Conservation (phyloP, 2,329 filamentous ascomycete species). For the Fusarium liriodendri region DNA sequence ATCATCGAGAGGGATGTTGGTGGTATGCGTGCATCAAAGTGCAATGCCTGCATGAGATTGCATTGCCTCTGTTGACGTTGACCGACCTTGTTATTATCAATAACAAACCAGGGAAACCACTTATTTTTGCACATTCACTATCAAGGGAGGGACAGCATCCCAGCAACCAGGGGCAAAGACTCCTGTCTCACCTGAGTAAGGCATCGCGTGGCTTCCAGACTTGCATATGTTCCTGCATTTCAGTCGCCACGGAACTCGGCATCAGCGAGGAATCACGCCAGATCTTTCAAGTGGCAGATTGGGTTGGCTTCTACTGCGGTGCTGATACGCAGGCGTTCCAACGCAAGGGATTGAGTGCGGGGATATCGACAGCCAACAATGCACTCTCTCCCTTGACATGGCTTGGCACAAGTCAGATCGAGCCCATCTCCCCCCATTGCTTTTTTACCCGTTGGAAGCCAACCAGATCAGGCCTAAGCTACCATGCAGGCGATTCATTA, state of each 20-base stretch:
- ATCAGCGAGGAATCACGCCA: not conserved
- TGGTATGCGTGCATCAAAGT: not conserved
- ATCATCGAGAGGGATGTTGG: not conserved
- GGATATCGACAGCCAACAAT: conserved; percentile 1
- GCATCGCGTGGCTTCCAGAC: not conserved
- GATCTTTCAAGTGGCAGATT: not conserved
- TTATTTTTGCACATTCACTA: not conserved
- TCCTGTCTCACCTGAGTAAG: conserved; percentile 14
- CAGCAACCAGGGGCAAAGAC: conserved; percentile 20
- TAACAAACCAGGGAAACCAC: conserved; percentile 10
- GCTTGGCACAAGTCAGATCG: conserved; percentile 8
- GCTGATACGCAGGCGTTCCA: not conserved
- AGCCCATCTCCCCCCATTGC: not conserved
- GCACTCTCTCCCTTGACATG: conserved; percentile 18
- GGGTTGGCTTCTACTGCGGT: not conserved
- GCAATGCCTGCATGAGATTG: not conserved
- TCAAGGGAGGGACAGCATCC: not conserved
- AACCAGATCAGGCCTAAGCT: conserved; percentile 7
- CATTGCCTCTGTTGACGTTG: conserved; percentile 8
- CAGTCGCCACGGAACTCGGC: conserved; percentile 1
- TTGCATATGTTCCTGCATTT: conserved; percentile 4
- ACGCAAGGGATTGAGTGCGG: conserved; percentile 25
- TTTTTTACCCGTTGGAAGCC: not conserved
- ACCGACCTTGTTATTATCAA: conserved; percentile 23
- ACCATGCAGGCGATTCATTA: conserved; percentile 5